phyloP scores from a whole-genome alignment of 257 asterid species.

The Penstemon eatonii region DNA sequence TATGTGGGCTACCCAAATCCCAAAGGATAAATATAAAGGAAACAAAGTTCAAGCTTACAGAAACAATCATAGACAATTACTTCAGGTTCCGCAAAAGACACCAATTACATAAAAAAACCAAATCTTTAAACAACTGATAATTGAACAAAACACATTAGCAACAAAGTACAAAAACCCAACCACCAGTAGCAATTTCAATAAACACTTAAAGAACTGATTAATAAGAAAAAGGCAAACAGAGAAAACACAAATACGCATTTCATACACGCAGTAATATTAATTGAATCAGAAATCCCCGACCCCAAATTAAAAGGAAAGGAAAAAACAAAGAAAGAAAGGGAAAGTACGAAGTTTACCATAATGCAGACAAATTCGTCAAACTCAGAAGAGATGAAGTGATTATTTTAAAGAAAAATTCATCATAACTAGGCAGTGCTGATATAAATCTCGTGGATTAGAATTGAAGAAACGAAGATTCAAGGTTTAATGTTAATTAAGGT shows the following conservation, averaged over 20 bases:
- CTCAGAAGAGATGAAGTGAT: neutral
- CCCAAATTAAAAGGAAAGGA: neutral
- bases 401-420: neutral
- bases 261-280: neutral
- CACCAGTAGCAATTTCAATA: slow-evolving; percentile 20
- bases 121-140: neutral
- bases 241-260: neutral
- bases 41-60: neutral
- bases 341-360: neutral
- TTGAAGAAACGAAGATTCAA: neutral
- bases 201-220: neutral
- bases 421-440: no score
- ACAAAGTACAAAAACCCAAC: neutral
- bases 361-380: neutral
- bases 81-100: slow-evolving; percentile 9
- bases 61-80: neutral
- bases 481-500: neutral
- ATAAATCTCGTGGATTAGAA: slow-evolving; percentile 11
- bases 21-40: no score
- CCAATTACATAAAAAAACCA: neutral
- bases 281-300: neutral
- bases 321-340: neutral
- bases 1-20: no score
- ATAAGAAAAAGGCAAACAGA: slow-evolving; percentile 10
- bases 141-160: neutral